Evolutionary conservation across 306 rosid species (phyloP), one percentile per base, ranked within the genome.

Genomic region (Vigna angularis): DNA sequence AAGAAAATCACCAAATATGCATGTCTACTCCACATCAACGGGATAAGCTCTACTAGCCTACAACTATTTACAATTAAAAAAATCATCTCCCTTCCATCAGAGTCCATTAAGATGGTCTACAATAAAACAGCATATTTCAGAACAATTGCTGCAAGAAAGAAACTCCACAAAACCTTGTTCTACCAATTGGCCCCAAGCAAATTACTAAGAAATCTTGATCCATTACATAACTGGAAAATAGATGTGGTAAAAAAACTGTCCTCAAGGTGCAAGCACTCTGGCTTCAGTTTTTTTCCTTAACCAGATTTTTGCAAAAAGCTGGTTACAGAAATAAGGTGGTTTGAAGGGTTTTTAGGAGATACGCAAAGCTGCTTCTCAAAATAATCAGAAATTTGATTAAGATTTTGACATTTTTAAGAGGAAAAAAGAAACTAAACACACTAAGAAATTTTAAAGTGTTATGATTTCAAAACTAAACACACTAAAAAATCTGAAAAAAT

Each of bases 31-130:
- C 26, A 42, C 58, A 30, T 40, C 32, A 64, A 53, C 5, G 32
- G 63, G 42, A 76, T 44, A 30, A 80, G 80, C 24, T 59, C 55
- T 70, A 61, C 44, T 9, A 42, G 51, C 3, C 49, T 38, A 72
- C 28, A 61, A 83, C 18, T 47, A 58, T 79, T 44, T 52, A 66
- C n/a, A 45, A 58, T 70, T 30, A 58, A 55, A 70, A 51, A 79
- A 79, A 50, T 79, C 76, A 64, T 70, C 68, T 73, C 42, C 53
- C 65, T 69, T 69, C 68, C 65, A 78, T 57, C 71, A 75, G 55
- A 82, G 72, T 48, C 42, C 53, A 51, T 52, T 72, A 50, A 51
- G 53, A 69, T 63, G 36, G 30, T 59, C 26, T 6, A 22, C 67
- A 32, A 82, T 58, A 52, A 82, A 82, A 53, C 36, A 18, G 50